These are phyloP conservation scores for Jaltomata sinuosa DNA, from an alignment of 257 asterid species.

Conservation along the genomic window DNA sequence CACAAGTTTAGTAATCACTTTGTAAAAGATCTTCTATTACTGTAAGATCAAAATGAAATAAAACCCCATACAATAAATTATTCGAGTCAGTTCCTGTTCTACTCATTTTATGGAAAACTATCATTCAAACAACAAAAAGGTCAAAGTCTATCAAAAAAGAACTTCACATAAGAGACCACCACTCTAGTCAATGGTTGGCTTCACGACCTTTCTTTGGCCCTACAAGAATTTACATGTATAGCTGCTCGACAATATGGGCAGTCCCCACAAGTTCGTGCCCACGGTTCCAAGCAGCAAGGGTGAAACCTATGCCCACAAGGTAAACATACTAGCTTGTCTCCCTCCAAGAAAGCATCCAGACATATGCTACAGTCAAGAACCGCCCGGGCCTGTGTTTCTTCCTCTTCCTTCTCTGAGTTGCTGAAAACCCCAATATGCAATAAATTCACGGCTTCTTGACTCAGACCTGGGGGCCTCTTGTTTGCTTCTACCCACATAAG, in stretches of 20 bases:
- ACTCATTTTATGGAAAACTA: not conserved
- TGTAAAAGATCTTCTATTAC: too few species aligned
- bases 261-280: constrained; percentile 71
- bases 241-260: constrained; percentile 85
- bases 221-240: constrained; percentile 15
- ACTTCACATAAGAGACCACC: not conserved
- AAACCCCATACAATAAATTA: too few species aligned
- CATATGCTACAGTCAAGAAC: constrained; percentile 46
- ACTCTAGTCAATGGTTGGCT: not conserved
- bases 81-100: not conserved
- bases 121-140: not conserved
- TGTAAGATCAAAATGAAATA: too few species aligned
- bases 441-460: constrained; percentile 40
- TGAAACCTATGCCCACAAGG: constrained; percentile 79
- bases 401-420: constrained; percentile 13
- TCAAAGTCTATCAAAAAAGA: not conserved
- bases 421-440: constrained; percentile 38
- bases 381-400: constrained; percentile 14
- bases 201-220: constrained; percentile 3
- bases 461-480: constrained; percentile 67
- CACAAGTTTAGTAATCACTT: too few species aligned
- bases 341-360: constrained; percentile 61
- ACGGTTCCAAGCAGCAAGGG: constrained; percentile 60
- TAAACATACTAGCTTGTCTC: constrained; percentile 53
- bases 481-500: constrained; percentile 14